These are phyloP conservation scores for Harringtonia aguacate DNA, from an alignment of 2,329 filamentous ascomycete species.

Conservation along the genomic window DNA sequence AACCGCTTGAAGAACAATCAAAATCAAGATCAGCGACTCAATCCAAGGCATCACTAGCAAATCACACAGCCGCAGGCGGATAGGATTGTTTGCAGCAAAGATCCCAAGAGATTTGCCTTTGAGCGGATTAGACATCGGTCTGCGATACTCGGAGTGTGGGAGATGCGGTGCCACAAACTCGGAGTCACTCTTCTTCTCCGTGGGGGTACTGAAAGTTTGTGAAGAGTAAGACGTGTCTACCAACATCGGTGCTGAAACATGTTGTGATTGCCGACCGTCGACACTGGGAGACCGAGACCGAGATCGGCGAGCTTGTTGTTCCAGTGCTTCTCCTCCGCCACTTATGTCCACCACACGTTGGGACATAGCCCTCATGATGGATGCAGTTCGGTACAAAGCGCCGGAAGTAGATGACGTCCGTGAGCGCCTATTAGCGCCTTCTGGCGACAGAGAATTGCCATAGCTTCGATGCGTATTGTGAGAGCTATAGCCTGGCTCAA, in stretches of 20 bases:
- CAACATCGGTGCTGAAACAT: constrained; percentile 30
- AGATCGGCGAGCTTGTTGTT: constrained; percentile 55
- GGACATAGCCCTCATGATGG: constrained; percentile 78
- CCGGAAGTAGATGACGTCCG: constrained; percentile 52
- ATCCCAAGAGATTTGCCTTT: constrained; percentile 79
- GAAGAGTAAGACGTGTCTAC: constrained; percentile 42
- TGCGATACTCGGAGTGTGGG: constrained; percentile 12
- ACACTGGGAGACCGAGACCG: constrained; percentile 40
- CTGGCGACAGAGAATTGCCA: constrained; percentile 43
- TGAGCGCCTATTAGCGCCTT: constrained; percentile 39
- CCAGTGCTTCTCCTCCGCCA: constrained; percentile 77
- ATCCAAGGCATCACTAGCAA: constrained; percentile 76
- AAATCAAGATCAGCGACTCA: constrained; percentile 73
- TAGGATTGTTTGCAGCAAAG: constrained; percentile 65
- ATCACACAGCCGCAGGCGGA: constrained; percentile 69
- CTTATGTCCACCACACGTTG: constrained; percentile 96
- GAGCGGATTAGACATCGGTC: constrained; percentile 59
- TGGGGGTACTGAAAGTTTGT: constrained; percentile 30
- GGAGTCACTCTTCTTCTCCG: constrained; percentile 32
- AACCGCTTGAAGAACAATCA: constrained; percentile 82
- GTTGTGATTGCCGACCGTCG: constrained; percentile 38
- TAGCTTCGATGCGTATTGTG: constrained; percentile 37
- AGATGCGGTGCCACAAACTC: constrained; percentile 19
- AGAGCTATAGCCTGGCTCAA: constrained; percentile 47
- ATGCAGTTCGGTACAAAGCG: constrained; percentile 58